A percentile compares a stretch with the other conserved stretches of the same genome.
These are phyloP conservation scores for Trametes sanguinea DNA, from an alignment of 768 basidiomycete species.

Conservation along the genomic window DNA sequence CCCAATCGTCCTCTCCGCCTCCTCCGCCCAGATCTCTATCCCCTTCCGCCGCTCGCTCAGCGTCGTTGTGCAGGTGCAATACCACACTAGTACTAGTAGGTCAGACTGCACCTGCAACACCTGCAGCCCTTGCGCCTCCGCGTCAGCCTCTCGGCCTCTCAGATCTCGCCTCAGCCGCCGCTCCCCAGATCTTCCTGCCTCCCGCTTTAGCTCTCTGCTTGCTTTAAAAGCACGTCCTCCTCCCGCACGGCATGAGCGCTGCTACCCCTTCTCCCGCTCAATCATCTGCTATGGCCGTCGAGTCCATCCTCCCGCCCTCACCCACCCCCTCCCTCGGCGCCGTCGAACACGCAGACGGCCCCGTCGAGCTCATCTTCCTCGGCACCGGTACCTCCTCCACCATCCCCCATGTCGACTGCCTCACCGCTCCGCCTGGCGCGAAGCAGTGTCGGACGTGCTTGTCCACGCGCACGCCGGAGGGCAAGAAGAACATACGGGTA, in stretches of 20 bases:
- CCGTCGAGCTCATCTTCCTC: constrained; percentile 73
- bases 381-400: constrained; percentile 83
- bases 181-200: not conserved
- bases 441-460: constrained; percentile 64
- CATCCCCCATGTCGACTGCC: constrained; percentile 68
- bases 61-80: too few relatives aligned
- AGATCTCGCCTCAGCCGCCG: not conserved
- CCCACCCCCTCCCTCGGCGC: constrained; percentile 17
- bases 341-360: constrained; percentile 41
- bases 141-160: not conserved
- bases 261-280: constrained; percentile 3
- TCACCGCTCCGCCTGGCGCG: constrained; percentile 63
- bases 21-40: constrained; percentile 11
- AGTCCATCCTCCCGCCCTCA: not conserved
- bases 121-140: not conserved
- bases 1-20: constrained; percentile 12
- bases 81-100: too few relatives aligned
- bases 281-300: constrained; percentile 5
- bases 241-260: not conserved
- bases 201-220: not conserved
- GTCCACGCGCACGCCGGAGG: constrained; percentile 65
- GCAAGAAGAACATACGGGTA: constrained; percentile 76
- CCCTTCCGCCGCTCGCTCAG: not conserved
- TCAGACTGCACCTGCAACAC: too few relatives aligned
- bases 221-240: constrained; percentile 8